Base-by-base conservation (phyloP, 1,284 basidiomycete species). In the Mycosarcoma maydis region DNA sequence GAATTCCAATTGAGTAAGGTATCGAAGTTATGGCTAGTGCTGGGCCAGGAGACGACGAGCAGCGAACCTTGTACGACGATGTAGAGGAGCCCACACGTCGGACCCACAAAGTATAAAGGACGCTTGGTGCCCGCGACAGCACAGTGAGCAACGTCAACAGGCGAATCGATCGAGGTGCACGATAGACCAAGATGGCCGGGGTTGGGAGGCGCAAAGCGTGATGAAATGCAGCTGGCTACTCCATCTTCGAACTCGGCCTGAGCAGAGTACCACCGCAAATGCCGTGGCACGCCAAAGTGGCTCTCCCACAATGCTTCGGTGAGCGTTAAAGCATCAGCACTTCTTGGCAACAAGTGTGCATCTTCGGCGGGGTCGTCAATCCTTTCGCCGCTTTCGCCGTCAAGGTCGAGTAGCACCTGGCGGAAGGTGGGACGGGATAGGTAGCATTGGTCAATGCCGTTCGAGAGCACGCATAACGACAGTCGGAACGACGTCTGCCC, bases 401-500 rank as follows among this genome's bases (percentile, higher is more conserved):
- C 41, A 19, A 67, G 32, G 10, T 67, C 57, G 27, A 42, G n/a
- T 14, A 67, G 24, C 3, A 67, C n/a, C 27, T 59, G 40, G 36
- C 37, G 42, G 16, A 56, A 56, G 2, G 52, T 26, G 9, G 64
- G 64, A 8, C 64, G 64, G 9, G 56, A 30, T 14, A 51, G 14
- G 37, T 46, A 67, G 42, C 42, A 52, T 17, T 56, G 39, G n/a
- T 67, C 64, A 32, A 67, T 48, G 13, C 64, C 64, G 29, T 67
- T 67, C 11, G 29, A 19, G 5, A 60, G 24, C 0, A 60, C 53
- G 7, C 34, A 23, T 19, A 60, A 19, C 0, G 57, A 57, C 23
- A 47, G 44, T 14, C 32, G 45, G 27, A 60, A 60, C 5, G 52
- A 32, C 0, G 47, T n/a, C 20, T 19, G 19, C 2, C 46, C 64